Evolutionary conservation across 164 flowering plant species (phyloP), one percentile per base, ranked within the genome.

Genomic region (Cinnamomum chago): DNA sequence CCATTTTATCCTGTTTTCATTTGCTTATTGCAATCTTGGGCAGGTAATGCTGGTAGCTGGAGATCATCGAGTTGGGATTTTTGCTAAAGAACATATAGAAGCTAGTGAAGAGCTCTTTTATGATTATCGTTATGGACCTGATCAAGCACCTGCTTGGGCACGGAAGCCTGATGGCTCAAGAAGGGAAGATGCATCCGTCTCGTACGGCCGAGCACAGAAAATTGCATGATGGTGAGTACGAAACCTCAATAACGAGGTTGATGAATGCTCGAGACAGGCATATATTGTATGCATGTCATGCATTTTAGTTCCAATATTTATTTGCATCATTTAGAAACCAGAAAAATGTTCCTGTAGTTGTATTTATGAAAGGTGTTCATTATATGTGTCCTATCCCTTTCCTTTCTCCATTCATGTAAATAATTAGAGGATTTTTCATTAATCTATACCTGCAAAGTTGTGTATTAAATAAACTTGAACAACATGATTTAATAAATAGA

Each of bases 21-120:
- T 35, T 23, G n/a, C 22, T 72, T 23, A 66, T 4, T 18, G n/a
- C 22, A 28, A 18, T 65, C 3, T 68, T 76, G 64, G 55, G 9
- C 86, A 95, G 99, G 97, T 96, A 30, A 91, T 94, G 92, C 77
- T 91, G 81, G 99, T 94, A 22, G 97, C 96, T 7, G 98, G 98
- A 70, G 99, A 96, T 85, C 98, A 96, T 74, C 84, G 97, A 58
- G 99, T 96, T 52, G 99, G 99, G 66, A 94, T 96, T 23, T 96
- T 85, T 76, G 98, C 99, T 15, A 91, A 89, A 69, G 97, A 96
- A 79, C 93, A 77, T 33, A 96, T 96, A 73, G 95, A 90, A 74
- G 97, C 96, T 62, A 78, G 94, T 20, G 97, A 96, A 71, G 99
- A 96, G 81, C 88, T 96, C 22, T 96, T 96, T 83, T 96, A 96